These are phyloP conservation scores for Cyanodermella asteris DNA, from an alignment of 2,329 filamentous ascomycete species.

Conservation along the genomic window DNA sequence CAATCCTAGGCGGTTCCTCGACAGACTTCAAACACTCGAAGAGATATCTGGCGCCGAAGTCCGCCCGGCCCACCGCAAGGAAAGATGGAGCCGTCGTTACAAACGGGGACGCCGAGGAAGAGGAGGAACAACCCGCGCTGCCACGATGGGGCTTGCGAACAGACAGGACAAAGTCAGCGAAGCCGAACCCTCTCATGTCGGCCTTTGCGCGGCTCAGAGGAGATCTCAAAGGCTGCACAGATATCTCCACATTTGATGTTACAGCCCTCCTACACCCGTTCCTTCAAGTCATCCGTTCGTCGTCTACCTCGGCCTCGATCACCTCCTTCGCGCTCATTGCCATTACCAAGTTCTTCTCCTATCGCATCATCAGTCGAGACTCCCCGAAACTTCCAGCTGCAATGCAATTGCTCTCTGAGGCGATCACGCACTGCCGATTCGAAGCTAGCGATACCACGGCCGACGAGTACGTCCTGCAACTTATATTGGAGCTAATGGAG, in stretches of 20 bases:
- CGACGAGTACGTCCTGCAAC: conserved; percentile 82
- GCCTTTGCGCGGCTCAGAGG: conserved; percentile 77
- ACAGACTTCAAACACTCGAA: too few relatives aligned
- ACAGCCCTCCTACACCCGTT: conserved; percentile 80
- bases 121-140: conserved; percentile 46
- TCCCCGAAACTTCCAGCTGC: conserved; percentile 77
- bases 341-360: conserved; percentile 89
- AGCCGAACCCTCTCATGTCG: conserved; percentile 90
- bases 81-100: conserved; percentile 8
- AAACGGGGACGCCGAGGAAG: conserved; percentile 20
- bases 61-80: conserved; percentile 24
- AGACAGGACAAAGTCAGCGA: conserved; percentile 90
- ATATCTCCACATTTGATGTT: conserved; percentile 75
- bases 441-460: conserved; percentile 88
- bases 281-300: conserved; percentile 86
- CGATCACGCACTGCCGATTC: conserved; percentile 93
- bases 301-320: conserved; percentile 86
- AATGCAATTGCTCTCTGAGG: conserved; percentile 85
- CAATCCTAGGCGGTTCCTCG: conserved; percentile 80
- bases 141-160: conserved; percentile 90
- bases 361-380: conserved; percentile 65
- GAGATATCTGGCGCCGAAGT: conserved; percentile 25
- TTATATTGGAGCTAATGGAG: conserved; percentile 95
- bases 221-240: conserved; percentile 71
- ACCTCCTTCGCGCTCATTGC: conserved; percentile 85